Evolutionary conservation across 352 stramenopile species (phyloP).

Genomic region (Phytophthora hibernalis): DNA sequence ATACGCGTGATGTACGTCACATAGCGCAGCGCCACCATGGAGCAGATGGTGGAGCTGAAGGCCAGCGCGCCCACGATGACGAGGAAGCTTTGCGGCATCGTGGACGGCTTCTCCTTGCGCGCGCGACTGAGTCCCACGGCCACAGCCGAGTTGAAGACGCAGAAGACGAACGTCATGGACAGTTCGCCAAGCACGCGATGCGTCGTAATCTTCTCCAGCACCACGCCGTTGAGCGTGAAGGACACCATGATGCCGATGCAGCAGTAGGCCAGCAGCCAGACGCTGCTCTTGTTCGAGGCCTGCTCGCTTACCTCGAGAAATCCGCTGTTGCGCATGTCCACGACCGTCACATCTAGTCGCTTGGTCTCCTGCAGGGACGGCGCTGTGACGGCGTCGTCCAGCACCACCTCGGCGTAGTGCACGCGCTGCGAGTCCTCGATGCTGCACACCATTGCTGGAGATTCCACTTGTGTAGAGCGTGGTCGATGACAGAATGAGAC

Average conservation of each 20-base stretch:
- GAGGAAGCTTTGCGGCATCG: conserved; percentile 75
- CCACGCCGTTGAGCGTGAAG: conserved; percentile 83
- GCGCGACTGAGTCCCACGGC: conserved; percentile 64
- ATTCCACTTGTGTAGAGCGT: conserved; percentile 38
- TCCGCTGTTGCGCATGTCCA: conserved; percentile 37
- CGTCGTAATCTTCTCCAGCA: conserved; percentile 88
- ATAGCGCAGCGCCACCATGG: conserved; percentile 85
- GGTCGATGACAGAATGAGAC: conserved; percentile 6
- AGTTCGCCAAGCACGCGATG: conserved; percentile 82
- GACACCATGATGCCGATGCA: conserved; percentile 86
- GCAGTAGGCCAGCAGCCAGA: conserved; percentile 77
- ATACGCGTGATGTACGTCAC: conserved; percentile 89
- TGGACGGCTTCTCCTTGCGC: conserved; percentile 75
- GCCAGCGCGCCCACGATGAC: conserved; percentile 68
- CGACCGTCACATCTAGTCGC: conserved; percentile 43
- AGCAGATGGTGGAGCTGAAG: conserved; percentile 84
- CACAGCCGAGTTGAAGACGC: conserved; percentile 75
- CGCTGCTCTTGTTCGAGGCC: conserved; percentile 43
- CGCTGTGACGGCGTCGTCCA: conserved; percentile 45
- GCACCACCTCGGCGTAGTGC: conserved; percentile 69
- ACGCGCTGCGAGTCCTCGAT: conserved; percentile 40
- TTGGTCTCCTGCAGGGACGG: conserved; percentile 33
- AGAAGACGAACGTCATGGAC: conserved; percentile 88
- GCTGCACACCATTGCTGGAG: conserved; percentile 54
- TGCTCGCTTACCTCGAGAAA: conserved; percentile 22